Evolutionary conservation across 768 basidiomycete genomes (phyloP), one percentile per base, ranked within the genome.

Genomic region (Suillus fuscotomentosus): DNA sequence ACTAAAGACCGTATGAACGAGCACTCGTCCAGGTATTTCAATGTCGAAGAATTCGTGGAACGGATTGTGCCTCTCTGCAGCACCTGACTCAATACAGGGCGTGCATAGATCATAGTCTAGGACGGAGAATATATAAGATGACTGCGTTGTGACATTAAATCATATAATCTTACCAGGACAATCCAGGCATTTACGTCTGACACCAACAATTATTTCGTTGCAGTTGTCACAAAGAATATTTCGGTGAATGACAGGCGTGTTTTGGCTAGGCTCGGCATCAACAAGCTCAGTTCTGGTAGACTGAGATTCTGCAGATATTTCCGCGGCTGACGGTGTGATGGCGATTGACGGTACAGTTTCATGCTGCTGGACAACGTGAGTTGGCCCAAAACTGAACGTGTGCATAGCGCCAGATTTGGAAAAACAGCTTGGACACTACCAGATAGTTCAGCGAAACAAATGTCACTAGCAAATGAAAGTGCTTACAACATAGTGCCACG

Each of bases 181-280:
- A 68, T 92, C 89, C 24, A 92, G 75, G 70, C 93, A 95, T 75
- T 94, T 95, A 74, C 92, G 88, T 51, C 94, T 82, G 62, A 86
- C 72, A 13, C 92, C 93, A 62, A 83, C 77, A 45, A 94, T 80
- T 4, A 75, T 82, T 24, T 75, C 68, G 6, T 81, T 67, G 74
- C 93, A 95, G 17, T 68, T 69, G 73, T 95, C 90, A 73, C 93
- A 95, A 10, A 80, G 54, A n/a, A 92, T 77, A 36, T 83, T 83
- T 39, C 60, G 71, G 72, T 92, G 90, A 45, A 88, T 67, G 31
- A 65, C 11, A n/a, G 42, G 47, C n/a, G 43, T 31, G 24, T 27
- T 4, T 42, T 39, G n/a, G 59, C 65, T 54, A 47, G 47, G 24
- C 31, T 31, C 24, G 11, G 20, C 17, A 17, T 34, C 11, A 17